A percentile compares a stretch with the other conserved stretches of the same genome.
Evolutionary conservation across 148 eudicot species (phyloP).

Genomic region (Camellia sinensis): DNA sequence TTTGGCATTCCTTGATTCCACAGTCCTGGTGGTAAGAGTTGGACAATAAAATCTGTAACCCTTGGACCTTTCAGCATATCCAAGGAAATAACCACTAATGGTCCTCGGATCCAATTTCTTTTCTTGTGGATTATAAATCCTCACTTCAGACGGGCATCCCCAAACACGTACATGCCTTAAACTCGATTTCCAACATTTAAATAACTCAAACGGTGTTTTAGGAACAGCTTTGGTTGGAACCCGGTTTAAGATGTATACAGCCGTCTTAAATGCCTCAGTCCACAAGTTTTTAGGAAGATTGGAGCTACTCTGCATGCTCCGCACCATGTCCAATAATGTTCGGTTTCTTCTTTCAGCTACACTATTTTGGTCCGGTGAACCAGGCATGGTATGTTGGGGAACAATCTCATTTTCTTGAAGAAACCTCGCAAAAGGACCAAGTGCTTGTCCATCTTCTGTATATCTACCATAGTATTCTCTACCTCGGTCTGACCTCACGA

Average conservation of each 20-base stretch:
- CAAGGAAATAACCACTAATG: not conserved
- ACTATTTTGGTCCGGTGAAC: not conserved
- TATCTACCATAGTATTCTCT: conserved; percentile 1
- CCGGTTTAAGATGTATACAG: not conserved
- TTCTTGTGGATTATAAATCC: not conserved
- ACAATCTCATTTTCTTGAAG: not conserved
- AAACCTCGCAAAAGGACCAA: not conserved
- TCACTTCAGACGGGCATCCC: conserved; percentile 10
- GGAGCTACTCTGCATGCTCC: conserved; percentile 2
- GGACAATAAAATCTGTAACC: not conserved
- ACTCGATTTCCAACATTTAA: not conserved
- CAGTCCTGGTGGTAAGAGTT: not conserved
- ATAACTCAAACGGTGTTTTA: not conserved
- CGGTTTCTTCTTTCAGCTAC: conserved; percentile 11
- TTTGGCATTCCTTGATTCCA: not conserved
- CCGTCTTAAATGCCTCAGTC: conserved; percentile 3
- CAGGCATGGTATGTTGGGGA: conserved; percentile 8
- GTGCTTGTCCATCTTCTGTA: not conserved
- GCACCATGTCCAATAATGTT: conserved; percentile 7
- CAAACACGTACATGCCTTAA: conserved; percentile 7
- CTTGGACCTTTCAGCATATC: not conserved
- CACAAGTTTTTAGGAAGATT: conserved; percentile 2
- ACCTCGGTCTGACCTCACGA: conserved; percentile 14
- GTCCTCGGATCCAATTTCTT: not conserved
- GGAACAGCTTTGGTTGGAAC: not conserved